Evolutionary conservation across 441 rosid genomes (phyloP).

Genomic region (Syzygium syzygioides): DNA sequence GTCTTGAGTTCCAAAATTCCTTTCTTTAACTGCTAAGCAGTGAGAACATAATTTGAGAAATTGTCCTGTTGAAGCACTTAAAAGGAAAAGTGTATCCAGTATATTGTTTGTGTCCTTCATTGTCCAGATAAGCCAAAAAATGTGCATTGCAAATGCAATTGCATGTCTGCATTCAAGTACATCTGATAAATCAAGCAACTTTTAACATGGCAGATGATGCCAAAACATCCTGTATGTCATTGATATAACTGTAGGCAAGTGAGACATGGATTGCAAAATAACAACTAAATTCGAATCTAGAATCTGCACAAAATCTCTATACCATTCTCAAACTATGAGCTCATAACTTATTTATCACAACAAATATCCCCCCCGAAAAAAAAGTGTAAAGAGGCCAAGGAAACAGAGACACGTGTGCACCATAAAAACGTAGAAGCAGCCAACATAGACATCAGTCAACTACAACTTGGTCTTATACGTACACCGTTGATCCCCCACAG

Average conservation of each 20-base stretch:
- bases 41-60: neutral
- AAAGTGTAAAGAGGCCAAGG: neutral
- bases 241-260: neutral
- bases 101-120: neutral
- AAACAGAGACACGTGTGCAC: neutral
- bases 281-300: neutral
- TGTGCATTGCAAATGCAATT: neutral
- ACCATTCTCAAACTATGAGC: neutral
- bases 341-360: neutral
- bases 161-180: neutral
- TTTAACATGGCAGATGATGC: neutral
- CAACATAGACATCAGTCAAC: neutral
- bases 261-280: neutral
- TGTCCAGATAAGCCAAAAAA: neutral
- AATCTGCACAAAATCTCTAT: neutral
- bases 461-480: slow-evolving; percentile 43
- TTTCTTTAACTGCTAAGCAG: neutral
- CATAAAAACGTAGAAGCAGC: neutral
- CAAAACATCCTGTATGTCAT: neutral
- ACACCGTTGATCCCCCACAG: slow-evolving; percentile 48
- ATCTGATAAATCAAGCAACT: neutral
- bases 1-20: neutral
- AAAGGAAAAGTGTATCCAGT: neutral
- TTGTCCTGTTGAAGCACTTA: neutral
- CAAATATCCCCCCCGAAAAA: neutral